Conservation (phyloP, 495 filamentous ascomycete genomes). For the Glarea lozoyensis region DNA sequence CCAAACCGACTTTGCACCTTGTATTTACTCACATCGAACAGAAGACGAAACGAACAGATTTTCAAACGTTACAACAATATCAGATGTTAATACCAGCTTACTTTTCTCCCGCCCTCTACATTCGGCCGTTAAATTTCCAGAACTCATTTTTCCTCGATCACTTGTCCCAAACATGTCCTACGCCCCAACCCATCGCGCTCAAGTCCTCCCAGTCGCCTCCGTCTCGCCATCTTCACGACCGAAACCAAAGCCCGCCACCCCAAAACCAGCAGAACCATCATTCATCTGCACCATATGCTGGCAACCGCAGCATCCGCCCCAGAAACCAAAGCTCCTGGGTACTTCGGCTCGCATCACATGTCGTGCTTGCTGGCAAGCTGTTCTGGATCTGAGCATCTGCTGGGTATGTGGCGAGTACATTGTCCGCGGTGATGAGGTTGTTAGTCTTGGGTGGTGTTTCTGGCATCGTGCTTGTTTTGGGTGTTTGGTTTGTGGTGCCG, state of each 20-base stretch:
- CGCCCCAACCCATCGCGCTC: neutral
- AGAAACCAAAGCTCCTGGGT: slow-evolving; percentile 21
- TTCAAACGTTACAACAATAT: too few relatives aligned
- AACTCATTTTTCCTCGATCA: neutral
- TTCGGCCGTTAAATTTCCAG: too few relatives aligned
- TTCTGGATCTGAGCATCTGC: slow-evolving; percentile 35
- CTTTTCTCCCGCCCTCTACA: too few relatives aligned
- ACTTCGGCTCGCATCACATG: slow-evolving; percentile 30
- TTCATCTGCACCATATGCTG: slow-evolving; percentile 44
- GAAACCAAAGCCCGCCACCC: neutral
- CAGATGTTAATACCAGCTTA: too few relatives aligned
- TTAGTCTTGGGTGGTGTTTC: slow-evolving; percentile 39
- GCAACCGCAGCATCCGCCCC: slow-evolving; percentile 17
- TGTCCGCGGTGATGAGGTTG: slow-evolving; percentile 32
- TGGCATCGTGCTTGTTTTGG: slow-evolving; percentile 40
- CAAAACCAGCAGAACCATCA: slow-evolving; percentile 6
- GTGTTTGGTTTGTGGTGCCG: slow-evolving; percentile 32
- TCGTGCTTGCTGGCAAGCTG: slow-evolving; percentile 26
- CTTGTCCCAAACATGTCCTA: neutral
- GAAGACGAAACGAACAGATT: too few relatives aligned
- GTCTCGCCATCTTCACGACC: neutral
- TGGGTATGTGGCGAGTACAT: slow-evolving; percentile 41
- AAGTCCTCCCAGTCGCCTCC: neutral
- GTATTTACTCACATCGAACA: too few relatives aligned
- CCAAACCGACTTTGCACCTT: too few relatives aligned